A percentile compares a stretch with the other conserved stretches of the same genome.
phyloP scores from a whole-genome alignment of 306 rosid genomes.

The Morella rubra region DNA sequence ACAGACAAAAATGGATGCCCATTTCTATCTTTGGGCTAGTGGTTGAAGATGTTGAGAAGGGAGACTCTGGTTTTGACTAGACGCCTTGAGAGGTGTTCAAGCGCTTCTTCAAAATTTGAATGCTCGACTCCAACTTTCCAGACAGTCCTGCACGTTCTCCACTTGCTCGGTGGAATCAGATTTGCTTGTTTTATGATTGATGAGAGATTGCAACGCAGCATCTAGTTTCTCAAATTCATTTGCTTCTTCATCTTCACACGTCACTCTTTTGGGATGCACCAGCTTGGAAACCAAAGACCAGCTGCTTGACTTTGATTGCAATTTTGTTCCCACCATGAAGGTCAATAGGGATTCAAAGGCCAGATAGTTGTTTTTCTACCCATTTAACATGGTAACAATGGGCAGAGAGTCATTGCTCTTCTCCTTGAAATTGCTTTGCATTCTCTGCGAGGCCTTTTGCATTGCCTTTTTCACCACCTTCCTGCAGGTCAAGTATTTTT shows the following conservation, averaged over 20 bases:
- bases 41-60: conserved; percentile 32
- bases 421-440: conserved; percentile 16
- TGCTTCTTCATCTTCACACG: conserved; percentile 13
- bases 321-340: conserved; percentile 1
- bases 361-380: conserved; percentile 25
- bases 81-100: conserved; percentile 34
- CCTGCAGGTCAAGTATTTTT: conserved; percentile 18
- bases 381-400: conserved; percentile 22
- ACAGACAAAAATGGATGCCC: background rate
- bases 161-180: background rate
- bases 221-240: conserved; percentile 29
- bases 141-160: conserved; percentile 19
- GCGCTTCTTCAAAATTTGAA: conserved; percentile 31
- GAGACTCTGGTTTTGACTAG: conserved; percentile 34
- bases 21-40: background rate
- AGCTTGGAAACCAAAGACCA: conserved; percentile 26
- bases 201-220: conserved; percentile 13
- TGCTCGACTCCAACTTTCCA: conserved; percentile 35
- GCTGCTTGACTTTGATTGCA: conserved; percentile 13
- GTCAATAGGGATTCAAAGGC: conserved; percentile 20
- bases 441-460: conserved; percentile 23
- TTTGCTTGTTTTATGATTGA: conserved; percentile 9
- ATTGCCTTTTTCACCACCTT: conserved; percentile 33
- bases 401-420: conserved; percentile 7
- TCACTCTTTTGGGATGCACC: conserved; percentile 31